Base-by-base conservation (phyloP, 2,329 filamentous ascomycete genomes). In the Fusarium siculi region DNA sequence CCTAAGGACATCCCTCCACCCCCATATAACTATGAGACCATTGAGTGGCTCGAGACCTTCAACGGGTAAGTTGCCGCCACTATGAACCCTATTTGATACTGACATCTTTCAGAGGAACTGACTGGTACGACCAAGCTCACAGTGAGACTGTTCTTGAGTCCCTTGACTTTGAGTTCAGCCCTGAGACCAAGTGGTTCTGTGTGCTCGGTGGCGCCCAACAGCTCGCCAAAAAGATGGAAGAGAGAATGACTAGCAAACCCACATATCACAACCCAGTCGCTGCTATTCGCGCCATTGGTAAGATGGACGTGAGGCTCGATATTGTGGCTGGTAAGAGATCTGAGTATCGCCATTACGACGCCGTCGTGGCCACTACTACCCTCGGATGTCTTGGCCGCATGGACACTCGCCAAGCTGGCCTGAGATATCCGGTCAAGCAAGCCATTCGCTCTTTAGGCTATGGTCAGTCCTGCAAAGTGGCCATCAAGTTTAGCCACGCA, bases 71-170 rank as follows among this genome's bases (percentile, higher is more conserved):
- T 19, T 14, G 1, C 8, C 19, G 16, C 5, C 8, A 16, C 5
- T 11, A 9, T 16, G 2, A 9, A 5, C 1, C 3, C 18, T 10
- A 10, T 3, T 6, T 7, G 16, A 21, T 25, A 16, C 28, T 60
- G 9, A 60, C 8, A 10, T 5, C 14, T 9, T 25, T 1, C 21
- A 66, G 65, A 5, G 66, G 66, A 0, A 68, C 66, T 2, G 66
- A 65, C 4, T 68, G 66, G 66, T 68, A 68, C 9, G 36, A 68
- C 9, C 66, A 68, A 25, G 28, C 66, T 4, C 66, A 67, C 5
- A 68, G 47, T 1, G 66, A 68, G 5, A 61, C 53, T 25, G 66
- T 68, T 9, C 39, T 68, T 5, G 66, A 68, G 9, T 21, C 59
- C 4, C 49, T 68, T 7, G 66, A 68, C 10, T 68, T 68, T 7